These are phyloP conservation scores for Ascomycota sp. DNA, from an alignment of 2,329 filamentous ascomycete genomes.

Conservation along the genomic window DNA sequence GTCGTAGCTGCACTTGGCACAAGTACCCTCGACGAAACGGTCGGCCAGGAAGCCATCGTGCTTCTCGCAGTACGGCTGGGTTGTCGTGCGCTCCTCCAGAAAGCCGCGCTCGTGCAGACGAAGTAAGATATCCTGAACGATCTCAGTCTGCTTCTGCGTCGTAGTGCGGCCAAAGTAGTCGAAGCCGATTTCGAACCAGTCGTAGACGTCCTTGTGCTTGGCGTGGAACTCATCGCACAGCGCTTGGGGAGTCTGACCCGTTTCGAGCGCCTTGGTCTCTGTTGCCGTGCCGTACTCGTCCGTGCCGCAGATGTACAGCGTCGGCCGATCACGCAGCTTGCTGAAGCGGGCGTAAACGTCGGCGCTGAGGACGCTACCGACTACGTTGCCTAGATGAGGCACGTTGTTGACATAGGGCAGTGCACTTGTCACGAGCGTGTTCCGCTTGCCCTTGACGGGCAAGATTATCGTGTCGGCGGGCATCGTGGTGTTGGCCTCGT, in stretches of 20 bases:
- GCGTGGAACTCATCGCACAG: constrained; percentile 86
- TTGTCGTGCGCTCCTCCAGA: constrained; percentile 68
- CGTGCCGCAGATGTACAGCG: constrained; percentile 61
- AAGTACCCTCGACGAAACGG: constrained; percentile 65
- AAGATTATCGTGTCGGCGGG: constrained; percentile 23
- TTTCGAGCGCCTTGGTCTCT: constrained; percentile 85
- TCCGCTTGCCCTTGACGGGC: constrained; percentile 55
- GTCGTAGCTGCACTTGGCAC: constrained; percentile 50
- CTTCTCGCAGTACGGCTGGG: constrained; percentile 74
- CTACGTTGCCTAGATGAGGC: constrained; percentile 74
- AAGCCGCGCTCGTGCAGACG: constrained; percentile 79
- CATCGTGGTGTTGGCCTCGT: constrained; percentile 2
- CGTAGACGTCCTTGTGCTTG: constrained; percentile 76
- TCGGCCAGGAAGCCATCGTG: constrained; percentile 66
- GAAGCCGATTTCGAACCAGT: constrained; percentile 91
- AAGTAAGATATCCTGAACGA: constrained; percentile 77
- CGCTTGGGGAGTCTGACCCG: constrained; percentile 60
- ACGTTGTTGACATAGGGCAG: constrained; percentile 61
- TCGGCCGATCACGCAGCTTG: constrained; percentile 59
- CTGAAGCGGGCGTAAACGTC: constrained; percentile 73
- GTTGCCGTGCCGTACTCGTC: constrained; percentile 95
- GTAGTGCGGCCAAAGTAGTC: constrained; percentile 90
- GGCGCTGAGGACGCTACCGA: constrained; percentile 71
- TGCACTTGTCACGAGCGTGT: constrained; percentile 82
- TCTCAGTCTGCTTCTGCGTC: constrained; percentile 72